Evolutionary conservation across 257 asterid species (phyloP).

Genomic region (Cruciata laevipes): DNA sequence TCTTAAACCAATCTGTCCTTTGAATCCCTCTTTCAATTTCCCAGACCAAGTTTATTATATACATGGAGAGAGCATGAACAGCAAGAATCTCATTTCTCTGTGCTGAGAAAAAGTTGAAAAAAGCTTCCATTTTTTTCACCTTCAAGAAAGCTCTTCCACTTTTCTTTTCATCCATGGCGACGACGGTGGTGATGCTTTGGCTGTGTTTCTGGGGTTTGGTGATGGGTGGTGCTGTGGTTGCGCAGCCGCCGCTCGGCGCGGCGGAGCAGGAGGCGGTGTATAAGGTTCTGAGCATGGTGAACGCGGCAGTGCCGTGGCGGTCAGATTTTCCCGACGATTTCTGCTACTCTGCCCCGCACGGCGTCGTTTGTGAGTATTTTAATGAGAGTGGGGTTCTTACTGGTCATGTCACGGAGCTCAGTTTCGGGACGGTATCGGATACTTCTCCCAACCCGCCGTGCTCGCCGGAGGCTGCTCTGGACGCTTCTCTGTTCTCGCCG

Average conservation of each 20-base stretch:
- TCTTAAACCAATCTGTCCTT: slow-evolving; percentile 32
- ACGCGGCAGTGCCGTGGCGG: slow-evolving; percentile 63
- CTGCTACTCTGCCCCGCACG: slow-evolving; percentile 85
- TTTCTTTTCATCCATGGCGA: background rate
- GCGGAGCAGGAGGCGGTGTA: slow-evolving; percentile 72
- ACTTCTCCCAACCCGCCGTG: slow-evolving; percentile 79
- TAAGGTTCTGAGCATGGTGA: slow-evolving; percentile 51
- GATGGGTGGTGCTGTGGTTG: slow-evolving; percentile 26
- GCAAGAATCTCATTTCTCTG: slow-evolving; percentile 23
- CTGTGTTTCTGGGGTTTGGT: slow-evolving; percentile 2
- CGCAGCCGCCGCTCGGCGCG: slow-evolving; percentile 50
- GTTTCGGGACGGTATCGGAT: slow-evolving; percentile 76
- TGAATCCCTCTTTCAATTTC: slow-evolving; percentile 35
- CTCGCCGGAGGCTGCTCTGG: slow-evolving; percentile 35
- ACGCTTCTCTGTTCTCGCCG: slow-evolving; percentile 37
- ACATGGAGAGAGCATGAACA: background rate
- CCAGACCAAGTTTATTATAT: slow-evolving; percentile 15
- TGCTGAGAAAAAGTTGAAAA: background rate
- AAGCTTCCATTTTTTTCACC: background rate
- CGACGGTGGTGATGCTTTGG: background rate
- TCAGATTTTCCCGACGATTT: slow-evolving; percentile 65
- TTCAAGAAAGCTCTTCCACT: no score
- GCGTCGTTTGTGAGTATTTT: slow-evolving; percentile 70
- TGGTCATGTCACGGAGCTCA: slow-evolving; percentile 64
- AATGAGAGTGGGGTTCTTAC: slow-evolving; percentile 17